Evolutionary conservation across 2,329 filamentous ascomycete genomes (phyloP), one percentile per base, ranked within the genome.

Genomic region (Colletotrichum tamarilloi): DNA sequence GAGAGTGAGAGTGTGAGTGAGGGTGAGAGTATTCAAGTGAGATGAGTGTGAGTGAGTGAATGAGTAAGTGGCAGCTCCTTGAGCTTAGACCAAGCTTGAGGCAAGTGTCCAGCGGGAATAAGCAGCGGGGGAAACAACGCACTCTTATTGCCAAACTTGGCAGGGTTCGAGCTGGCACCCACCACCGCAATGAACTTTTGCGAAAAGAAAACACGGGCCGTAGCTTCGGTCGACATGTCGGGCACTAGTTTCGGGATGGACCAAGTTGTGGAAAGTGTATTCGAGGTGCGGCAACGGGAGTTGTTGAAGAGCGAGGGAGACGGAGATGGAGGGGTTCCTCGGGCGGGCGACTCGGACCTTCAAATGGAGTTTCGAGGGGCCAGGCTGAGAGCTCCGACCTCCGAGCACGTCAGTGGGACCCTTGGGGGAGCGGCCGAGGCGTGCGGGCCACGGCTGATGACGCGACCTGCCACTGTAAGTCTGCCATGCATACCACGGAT

Each of bases 141-240:
- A 95, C 95, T 92, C 86, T 95, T 95, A 83, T 98, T 93, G 28
- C 97, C 96, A 80, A 93, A 98, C 82, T 98, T 98, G 80, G 87
- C 86, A 53, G 93, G 87, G 83, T 97, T 95, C 65, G 93, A 94
- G 81, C 93, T 96, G 49, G 96, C 96, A 78, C 96, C 96, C 24
- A 95, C 95, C 32, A 98, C 96, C 72, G 96, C 95, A 82, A 96
- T 98, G 76, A 89, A 87, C 30, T 92, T 90, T 8, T 92, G 93
- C 4, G 90, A 88, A 85, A 98, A 97, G 88, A 98, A 98, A 14
- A 88, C 87, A 75, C 91, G 91, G 58, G 95, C 92, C 58, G 93
- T 90, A 59, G 91, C 87, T 80, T 95, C 92, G 85, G 93, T 94
- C 26, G 88, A 83, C 88, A 91, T 91, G 52, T 80, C 85, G 76